A percentile compares a stretch with the other conserved stretches of the same genome.
Conservation (phyloP, 768 basidiomycete species). For the Naganishia kalamii region DNA sequence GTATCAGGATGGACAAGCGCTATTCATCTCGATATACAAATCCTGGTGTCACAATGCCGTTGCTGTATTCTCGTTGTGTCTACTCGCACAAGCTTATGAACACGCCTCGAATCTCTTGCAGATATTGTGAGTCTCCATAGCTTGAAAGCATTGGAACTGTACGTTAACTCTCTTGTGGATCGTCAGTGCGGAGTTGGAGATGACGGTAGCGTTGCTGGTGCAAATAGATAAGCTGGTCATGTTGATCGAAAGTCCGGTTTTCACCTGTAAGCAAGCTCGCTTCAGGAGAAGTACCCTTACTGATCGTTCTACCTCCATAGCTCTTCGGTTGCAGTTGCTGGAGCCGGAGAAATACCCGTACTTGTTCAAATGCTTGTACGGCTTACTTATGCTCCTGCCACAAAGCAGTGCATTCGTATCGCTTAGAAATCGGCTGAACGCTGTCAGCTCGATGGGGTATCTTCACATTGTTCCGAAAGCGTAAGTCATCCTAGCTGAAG, state of each 20-base stretch:
- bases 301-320: conserved; percentile 27
- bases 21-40: conserved; percentile 87
- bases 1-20: conserved; percentile 88
- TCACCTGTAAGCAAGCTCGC: conserved; percentile 65
- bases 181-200: conserved; percentile 84
- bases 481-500: conserved; percentile 50
- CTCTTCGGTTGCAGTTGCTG: conserved; percentile 75
- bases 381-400: conserved; percentile 89
- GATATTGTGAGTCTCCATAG: conserved; percentile 71
- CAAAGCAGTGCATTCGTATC: conserved; percentile 96
- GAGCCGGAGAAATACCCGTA: conserved; percentile 96
- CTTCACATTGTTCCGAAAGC: conserved; percentile 80
- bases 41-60: conserved; percentile 99
- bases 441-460: conserved; percentile 91
- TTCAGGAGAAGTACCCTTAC: neutral
- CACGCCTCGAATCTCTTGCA: conserved; percentile 93
- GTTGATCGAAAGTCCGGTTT: conserved; percentile 94
- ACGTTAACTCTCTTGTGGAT: neutral
- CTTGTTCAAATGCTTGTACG: conserved; percentile 95
- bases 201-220: conserved; percentile 87
- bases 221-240: conserved; percentile 98
- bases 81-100: conserved; percentile 96
- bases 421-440: conserved; percentile 83
- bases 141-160: neutral
- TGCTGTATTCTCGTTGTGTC: conserved; percentile 88